Base-by-base conservation (phyloP, 768 basidiomycete species). In the Trametes meyenii region DNA sequence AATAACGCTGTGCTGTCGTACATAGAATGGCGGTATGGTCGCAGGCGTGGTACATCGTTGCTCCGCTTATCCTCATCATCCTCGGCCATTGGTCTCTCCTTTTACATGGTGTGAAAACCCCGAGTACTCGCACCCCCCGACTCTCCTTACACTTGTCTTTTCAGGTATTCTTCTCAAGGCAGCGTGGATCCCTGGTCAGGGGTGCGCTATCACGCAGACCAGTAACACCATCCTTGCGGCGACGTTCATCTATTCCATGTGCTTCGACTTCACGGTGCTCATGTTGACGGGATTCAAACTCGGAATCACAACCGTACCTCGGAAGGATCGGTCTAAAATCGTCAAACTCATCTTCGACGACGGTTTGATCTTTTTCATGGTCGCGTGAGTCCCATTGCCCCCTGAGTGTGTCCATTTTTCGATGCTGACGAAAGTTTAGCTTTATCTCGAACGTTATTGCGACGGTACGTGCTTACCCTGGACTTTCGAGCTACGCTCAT, bases 51-150 rank as follows among this genome's bases (percentile, higher is more conserved):
- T 84, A 78, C 66, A 76, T 89, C 62, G 73, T 86, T 36, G 72
- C 74, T 5, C 59, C 77, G 8, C 74, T 90, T 12, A 69, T 84
- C 7, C n/a, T 83, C 26, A 67, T 89, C 50, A 84, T 86, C 44
- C 74, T 88, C 13, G 88, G 88, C 1, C 88, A 88, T 63, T 89
- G 88, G 88, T 84, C 85, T 0, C 72, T 89, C 48, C 83, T 89
- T 60, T 74, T 89, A 21, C 87, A 88, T 74, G 86, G 87, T 80
- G 65, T 0, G 55, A 56, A 5, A 43, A 12, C 26, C 11, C 1
- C 24, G 44, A 3, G 21, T 26, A 33, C 16, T 33, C 42, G 62
- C 56, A 17, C 29, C 11, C n/a, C 21, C 6, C 12, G 12, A 7
- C 44, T 23, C 2, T 8, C 24, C 43, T 29, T 33, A 65, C 58